phyloP scores from a whole-genome alignment of 495 filamentous ascomycete species.

The Podospora conica region DNA sequence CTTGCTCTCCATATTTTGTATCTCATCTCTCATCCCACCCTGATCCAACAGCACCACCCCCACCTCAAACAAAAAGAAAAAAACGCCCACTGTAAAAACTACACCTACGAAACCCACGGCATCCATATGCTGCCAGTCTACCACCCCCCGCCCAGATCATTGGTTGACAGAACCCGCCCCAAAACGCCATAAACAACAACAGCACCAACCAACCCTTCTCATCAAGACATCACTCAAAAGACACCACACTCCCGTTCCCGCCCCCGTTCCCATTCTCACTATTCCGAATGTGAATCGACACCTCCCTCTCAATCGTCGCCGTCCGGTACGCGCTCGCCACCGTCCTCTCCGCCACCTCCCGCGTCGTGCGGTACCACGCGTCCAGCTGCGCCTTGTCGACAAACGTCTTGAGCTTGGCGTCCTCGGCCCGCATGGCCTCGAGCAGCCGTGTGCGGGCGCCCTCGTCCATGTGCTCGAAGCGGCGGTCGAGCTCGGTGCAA shows the following conservation, averaged over 20 bases:
- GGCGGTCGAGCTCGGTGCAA: conserved; percentile 45
- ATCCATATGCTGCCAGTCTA: not conserved
- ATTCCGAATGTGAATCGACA: not conserved
- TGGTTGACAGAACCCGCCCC: not conserved
- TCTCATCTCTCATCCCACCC: conserved; percentile 9
- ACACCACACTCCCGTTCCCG: not conserved
- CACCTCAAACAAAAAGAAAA: not conserved
- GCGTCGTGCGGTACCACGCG: conserved; percentile 43
- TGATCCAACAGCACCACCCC: not conserved
- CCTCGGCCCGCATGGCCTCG: conserved; percentile 52
- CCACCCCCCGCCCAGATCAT: no score
- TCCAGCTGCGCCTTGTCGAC: conserved; percentile 56
- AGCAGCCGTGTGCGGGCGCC: conserved; percentile 43
- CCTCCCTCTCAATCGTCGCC: not conserved
- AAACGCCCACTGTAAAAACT: not conserved
- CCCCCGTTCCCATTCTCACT: no score
- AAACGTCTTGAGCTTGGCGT: conserved; percentile 42
- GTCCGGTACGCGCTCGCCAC: conserved; percentile 14
- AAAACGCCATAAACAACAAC: not conserved
- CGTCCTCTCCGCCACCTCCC: conserved; percentile 27
- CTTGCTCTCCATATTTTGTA: not conserved
- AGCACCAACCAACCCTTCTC: not conserved
- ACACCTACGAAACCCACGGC: not conserved
- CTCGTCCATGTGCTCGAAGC: conserved; percentile 45
- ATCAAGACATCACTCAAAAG: not conserved